phyloP scores from a whole-genome alignment of 2,329 filamentous ascomycete genomes.

The Cryoendolithus antarcticus region DNA sequence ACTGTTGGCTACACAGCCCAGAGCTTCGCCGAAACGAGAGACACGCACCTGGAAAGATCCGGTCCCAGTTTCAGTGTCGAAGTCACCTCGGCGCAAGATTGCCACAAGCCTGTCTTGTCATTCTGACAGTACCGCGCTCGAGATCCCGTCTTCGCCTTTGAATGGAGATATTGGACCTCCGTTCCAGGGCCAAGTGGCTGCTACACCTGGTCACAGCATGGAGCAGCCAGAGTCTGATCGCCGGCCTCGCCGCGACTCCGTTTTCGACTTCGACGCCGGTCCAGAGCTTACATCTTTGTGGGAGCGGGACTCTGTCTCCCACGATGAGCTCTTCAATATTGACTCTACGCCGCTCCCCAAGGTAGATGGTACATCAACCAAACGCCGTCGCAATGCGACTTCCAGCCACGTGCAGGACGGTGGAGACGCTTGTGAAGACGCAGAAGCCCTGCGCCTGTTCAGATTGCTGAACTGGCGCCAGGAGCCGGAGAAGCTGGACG shows the following conservation, averaged over 20 bases:
- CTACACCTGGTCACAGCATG: too few species aligned
- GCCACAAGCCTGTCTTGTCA: constrained; percentile 7
- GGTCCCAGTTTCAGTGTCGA: neutral
- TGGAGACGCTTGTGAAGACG: neutral
- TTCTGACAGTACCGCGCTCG: too few species aligned
- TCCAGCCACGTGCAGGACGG: neutral
- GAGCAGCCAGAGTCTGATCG: too few species aligned
- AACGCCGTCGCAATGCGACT: neutral
- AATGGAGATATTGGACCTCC: too few species aligned
- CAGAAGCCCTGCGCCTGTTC: neutral
- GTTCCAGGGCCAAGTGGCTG: too few species aligned
- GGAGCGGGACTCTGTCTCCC: neutral
- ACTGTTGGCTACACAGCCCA: neutral
- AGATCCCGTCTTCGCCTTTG: too few species aligned
- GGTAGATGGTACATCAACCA: too few species aligned
- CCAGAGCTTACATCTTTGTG: too few species aligned
- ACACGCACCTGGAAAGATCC: neutral
- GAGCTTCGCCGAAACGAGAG: neutral
- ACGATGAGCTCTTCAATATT: neutral
- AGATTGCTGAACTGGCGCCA: neutral
- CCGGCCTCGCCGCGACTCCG: too few species aligned
- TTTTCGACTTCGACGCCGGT: too few species aligned
- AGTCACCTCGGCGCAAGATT: neutral
- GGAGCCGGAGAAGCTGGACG: neutral
- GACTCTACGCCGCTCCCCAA: too few species aligned